Evolutionary conservation across 768 basidiomycete species (phyloP), one percentile per base, ranked within the genome.

Genomic region (Harrya chromipes): DNA sequence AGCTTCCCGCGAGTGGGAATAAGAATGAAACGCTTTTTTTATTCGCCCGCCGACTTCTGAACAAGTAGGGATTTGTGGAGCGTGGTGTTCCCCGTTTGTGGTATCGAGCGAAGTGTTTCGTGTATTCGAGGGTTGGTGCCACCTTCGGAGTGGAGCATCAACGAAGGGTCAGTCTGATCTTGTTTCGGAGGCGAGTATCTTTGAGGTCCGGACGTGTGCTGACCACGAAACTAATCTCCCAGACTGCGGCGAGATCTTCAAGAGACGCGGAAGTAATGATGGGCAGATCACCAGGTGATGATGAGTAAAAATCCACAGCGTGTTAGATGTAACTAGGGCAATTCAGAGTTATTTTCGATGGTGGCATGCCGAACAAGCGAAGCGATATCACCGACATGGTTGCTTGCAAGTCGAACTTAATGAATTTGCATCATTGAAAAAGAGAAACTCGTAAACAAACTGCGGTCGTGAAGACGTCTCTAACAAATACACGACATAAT

Each of bases 401-500:
- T 49, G 21, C 33, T 29, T 40, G 35, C 14, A 39, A 41, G 44
- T 43, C 27, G 19, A 51, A 45, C 43, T 16, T 20, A n/a, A 29
- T 29, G 11, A 29, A 46, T 14, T 46, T 16, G 42, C 33, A 14
- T 6, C 46, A 46, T 50, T 50, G 29, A 34, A 20, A 24, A 21
- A 17, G 45, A 33, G 6, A 33, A 46, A 14, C 10, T 29, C 13
- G 6, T 40, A 36, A 47, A 46, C 35, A 47, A 63, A 33, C 1
- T 3, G 14, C 14, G 21, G 40, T 51, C 49, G 51, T 64, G 34
- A 43, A 46, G 48, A 17, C 23, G 13, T 49, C 20, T 65, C 20
- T 65, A 63, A 43, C 33, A 33, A 47, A 52, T 63, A 63, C 63
- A 63, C 9, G 43, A 27, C 55, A 19, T 54, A 29, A 47, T 41